Percentiles rank a stretch among this genome's conserved stretches.
Conservation (phyloP, 192 early-diverging fungal species). For the Funneliformis geosporum region DNA sequence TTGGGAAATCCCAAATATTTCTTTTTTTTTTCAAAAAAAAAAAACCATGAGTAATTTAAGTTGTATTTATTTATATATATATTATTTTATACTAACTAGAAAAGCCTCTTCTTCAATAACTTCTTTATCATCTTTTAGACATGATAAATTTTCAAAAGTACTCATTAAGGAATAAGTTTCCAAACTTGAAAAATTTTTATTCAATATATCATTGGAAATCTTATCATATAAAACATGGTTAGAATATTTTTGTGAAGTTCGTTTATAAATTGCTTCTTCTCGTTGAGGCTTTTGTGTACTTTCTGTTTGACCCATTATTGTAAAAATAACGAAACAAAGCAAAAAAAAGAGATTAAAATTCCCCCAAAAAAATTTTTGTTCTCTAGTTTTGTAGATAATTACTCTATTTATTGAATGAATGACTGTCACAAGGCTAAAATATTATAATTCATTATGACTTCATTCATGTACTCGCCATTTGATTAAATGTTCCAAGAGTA, state of each 20-base stretch:
- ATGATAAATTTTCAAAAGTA: background rate
- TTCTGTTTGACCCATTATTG: background rate
- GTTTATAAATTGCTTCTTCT: background rate
- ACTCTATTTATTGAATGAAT: background rate
- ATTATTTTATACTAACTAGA: background rate
- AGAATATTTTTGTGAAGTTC: background rate
- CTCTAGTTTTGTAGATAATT: background rate
- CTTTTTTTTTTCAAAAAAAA: background rate
- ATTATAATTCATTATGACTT: too few relatives aligned
- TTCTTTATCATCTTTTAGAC: background rate
- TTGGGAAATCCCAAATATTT: background rate
- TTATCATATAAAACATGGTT: too few relatives aligned
- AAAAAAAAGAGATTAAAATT: background rate
- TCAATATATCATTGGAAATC: background rate
- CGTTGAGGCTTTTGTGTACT: background rate
- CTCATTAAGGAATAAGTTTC: background rate
- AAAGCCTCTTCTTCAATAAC: conserved; percentile 13
- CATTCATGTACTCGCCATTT: too few relatives aligned
- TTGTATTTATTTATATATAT: background rate
- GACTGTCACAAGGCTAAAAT: background rate
- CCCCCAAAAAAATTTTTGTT: too few relatives aligned
- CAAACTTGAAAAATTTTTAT: background rate
- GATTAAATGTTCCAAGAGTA: too few relatives aligned
- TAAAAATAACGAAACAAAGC: background rate
- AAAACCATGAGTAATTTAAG: background rate